These are phyloP conservation scores for Rhynchospora pubera DNA, from an alignment of 176 grass and related monocot species.

Conservation along the genomic window DNA sequence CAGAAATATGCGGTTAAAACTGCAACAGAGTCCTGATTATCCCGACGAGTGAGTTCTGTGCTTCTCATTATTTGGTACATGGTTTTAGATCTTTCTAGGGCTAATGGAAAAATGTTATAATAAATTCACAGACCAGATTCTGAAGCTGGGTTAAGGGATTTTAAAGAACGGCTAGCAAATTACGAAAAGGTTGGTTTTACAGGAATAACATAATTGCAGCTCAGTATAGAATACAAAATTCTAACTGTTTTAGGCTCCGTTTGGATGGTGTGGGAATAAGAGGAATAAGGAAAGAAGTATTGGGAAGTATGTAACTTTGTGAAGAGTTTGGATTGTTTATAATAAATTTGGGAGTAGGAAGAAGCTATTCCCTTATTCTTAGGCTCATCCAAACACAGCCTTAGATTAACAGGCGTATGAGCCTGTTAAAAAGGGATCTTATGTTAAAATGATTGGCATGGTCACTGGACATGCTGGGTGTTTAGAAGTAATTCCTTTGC, in stretches of 20 bases:
- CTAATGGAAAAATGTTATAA: constrained; percentile 5
- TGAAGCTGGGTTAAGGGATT: constrained; percentile 85
- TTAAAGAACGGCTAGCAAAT: constrained; percentile 83
- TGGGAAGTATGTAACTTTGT: no score
- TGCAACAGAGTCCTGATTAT: constrained; percentile 98
- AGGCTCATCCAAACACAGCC: no score
- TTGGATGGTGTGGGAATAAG: no score
- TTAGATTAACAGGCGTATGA: constrained; percentile 60
- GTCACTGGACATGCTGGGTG: constrained; percentile 70
- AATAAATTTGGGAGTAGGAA: no score
- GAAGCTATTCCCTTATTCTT: no score
- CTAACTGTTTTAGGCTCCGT: no score
- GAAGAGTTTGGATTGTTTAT: no score
- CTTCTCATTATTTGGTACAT: background rate
- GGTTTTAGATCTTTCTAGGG: background rate
- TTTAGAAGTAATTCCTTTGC: constrained; percentile 58
- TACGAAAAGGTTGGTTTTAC: constrained; percentile 88
- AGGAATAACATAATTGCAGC: constrained; percentile 21
- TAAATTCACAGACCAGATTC: constrained; percentile 65
- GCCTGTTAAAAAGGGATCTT: constrained; percentile 86
- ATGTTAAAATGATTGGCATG: constrained; percentile 98
- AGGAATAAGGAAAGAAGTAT: no score
- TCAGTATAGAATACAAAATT: constrained; percentile 5
- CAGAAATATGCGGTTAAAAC: constrained; percentile 96
- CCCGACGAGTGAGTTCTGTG: constrained; percentile 66